Base-by-base conservation (phyloP, 495 filamentous ascomycete genomes). In the Bathelium albidoporum region DNA sequence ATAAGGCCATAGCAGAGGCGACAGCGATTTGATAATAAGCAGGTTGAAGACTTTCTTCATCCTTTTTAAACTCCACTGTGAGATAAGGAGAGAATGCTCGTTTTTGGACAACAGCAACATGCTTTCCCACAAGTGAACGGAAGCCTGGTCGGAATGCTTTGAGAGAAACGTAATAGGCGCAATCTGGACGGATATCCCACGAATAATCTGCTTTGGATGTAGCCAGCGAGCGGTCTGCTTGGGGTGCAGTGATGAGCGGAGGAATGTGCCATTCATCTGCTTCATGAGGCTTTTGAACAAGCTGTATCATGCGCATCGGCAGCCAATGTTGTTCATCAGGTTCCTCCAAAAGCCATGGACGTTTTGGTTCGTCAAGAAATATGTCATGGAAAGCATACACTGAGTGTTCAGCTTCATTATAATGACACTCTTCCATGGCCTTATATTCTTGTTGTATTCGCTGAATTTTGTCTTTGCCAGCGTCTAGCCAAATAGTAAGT, bases 101-200 rank as follows among this genome's bases (percentile, higher is more conserved):
- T 45, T 60, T 26, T 31, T 59, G 22, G 53, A 32, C 20, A 16
- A 59, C n/a, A 32, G 61, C 22, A 36, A 63, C 45, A 45, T 59
- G 45, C n/a, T 31, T 31, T 14, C 28, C 2, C 4, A 63, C 32
- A 36, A 4, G 12, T 26, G 20, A 29, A 32, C 52, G 52, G 61
- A 59, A 63, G 22, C n/a, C 61, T n/a, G 45, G 24, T 36, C 9
- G 28, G 32, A 61, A 63, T 10, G 58, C 55, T 32, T 64, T 32
- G 29, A 64, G 58, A n/a, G 62, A 64, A 9, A 64, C 58, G 29
- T 64, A 32, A 39, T 64, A 64, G 2, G 55, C 62, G 34, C 62
- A 64, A 58, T 64, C 62, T 16, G 55, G 62, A 34, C 62, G 32
- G 32, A 64, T 61, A 34, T 64, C 62, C 58, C 62, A 64, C 11